Conservation (phyloP, 1,284 basidiomycete genomes). For the Pseudozyma sp. region DNA sequence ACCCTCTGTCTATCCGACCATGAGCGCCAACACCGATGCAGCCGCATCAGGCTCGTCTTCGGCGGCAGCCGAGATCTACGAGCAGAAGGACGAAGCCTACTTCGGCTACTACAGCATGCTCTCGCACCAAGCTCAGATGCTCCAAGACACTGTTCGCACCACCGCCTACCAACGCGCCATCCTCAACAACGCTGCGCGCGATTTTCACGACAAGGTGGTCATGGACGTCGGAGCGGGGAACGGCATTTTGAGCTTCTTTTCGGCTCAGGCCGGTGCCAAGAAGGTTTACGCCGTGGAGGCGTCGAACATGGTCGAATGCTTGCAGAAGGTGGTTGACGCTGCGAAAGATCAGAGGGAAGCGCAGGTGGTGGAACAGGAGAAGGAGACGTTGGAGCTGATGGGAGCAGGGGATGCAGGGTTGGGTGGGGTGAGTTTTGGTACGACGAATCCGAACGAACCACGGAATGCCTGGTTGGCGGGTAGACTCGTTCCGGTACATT, state of each 20-base stretch:
- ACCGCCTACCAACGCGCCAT: conserved; percentile 64
- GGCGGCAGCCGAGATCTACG: conserved; percentile 39
- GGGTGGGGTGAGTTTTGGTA: conserved; percentile 9
- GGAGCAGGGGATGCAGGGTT: conserved; percentile 20
- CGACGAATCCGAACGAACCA: conserved; percentile 24
- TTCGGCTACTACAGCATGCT: conserved; percentile 65
- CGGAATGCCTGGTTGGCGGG: conserved; percentile 56
- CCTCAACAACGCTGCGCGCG: conserved; percentile 40
- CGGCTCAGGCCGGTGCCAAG: conserved; percentile 71
- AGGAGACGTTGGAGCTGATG: conserved; percentile 42
- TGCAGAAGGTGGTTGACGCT: conserved; percentile 68
- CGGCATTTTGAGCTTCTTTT: conserved; percentile 72
- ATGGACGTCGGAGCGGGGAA: conserved; percentile 72
- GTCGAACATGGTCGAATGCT: conserved; percentile 71
- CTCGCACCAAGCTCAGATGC: conserved; percentile 66
- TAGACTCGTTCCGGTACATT: conserved; percentile 52
- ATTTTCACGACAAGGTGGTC: conserved; percentile 55
- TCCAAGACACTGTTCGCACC: conserved; percentile 63
- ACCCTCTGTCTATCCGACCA: not conserved
- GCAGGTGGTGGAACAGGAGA: conserved; percentile 50
- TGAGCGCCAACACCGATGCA: conserved; percentile 1
- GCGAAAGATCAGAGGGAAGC: conserved; percentile 34
- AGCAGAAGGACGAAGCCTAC: conserved; percentile 63
- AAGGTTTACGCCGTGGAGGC: conserved; percentile 72
- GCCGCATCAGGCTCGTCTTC: conserved; percentile 7